Evolutionary conservation across 208 protist genomes (phyloP).

Genomic region (Vickermania ingenoplastis): DNA sequence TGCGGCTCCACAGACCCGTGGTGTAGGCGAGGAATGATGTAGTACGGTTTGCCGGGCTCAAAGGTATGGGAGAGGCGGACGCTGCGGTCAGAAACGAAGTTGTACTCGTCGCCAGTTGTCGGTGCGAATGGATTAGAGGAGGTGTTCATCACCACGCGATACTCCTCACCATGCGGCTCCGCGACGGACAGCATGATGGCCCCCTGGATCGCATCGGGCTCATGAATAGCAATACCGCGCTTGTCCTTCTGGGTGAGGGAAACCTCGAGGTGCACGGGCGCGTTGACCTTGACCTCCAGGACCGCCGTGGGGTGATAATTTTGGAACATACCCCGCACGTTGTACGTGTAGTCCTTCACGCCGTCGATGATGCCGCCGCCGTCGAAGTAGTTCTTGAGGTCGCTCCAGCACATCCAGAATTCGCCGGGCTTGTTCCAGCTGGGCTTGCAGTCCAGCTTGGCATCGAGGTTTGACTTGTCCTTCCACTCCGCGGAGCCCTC

Average conservation of each 20-base stretch:
- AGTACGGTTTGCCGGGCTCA: slow-evolving; percentile 33
- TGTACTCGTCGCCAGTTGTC: slow-evolving; percentile 19
- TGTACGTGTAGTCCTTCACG: slow-evolving; percentile 24
- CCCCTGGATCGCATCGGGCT: slow-evolving; percentile 16
- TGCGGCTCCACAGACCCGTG: slow-evolving; percentile 25
- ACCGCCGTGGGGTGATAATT: slow-evolving; percentile 26
- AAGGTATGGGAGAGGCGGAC: slow-evolving; percentile 45
- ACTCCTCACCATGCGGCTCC: slow-evolving; percentile 7
- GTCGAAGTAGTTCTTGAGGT: slow-evolving; percentile 54
- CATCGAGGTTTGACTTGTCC: slow-evolving; percentile 18
- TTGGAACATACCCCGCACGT: slow-evolving; percentile 44
- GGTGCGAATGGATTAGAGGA: slow-evolving; percentile 26
- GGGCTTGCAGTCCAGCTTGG: slow-evolving; percentile 10
- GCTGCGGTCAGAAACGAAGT: slow-evolving; percentile 33
- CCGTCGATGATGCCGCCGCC: slow-evolving; percentile 29
- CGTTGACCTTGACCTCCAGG: slow-evolving; percentile 30
- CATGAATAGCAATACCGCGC: slow-evolving; percentile 23
- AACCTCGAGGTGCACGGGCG: slow-evolving; percentile 29
- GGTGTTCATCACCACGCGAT: slow-evolving; percentile 10
- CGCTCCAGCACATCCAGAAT: slow-evolving; percentile 50
- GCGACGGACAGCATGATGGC: slow-evolving; percentile 51
- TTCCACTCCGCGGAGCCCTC: slow-evolving; percentile 21
- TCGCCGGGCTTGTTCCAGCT: slow-evolving; percentile 13
- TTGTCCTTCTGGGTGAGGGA: slow-evolving; percentile 65
- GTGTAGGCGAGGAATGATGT: slow-evolving; percentile 50